These are phyloP conservation scores for Calonectria pseudoturangicola DNA, from an alignment of 2,329 filamentous ascomycete species.

Conservation along the genomic window DNA sequence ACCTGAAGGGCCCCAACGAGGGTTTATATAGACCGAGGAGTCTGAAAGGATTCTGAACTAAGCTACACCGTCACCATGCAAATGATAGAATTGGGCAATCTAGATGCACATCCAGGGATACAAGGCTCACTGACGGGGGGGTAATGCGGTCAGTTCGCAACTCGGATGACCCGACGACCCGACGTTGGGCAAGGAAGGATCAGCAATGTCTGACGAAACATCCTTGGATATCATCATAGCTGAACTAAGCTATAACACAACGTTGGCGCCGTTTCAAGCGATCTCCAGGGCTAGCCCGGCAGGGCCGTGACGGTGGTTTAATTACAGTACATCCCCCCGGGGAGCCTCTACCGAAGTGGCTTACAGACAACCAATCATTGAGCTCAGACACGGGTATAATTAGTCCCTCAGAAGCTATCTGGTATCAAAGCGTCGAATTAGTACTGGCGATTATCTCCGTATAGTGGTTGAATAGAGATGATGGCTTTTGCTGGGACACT, in stretches of 20 bases:
- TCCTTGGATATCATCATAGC: conserved; percentile 12
- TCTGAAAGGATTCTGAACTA: neutral
- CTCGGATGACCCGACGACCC: conserved; percentile 23
- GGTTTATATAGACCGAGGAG: conserved; percentile 5
- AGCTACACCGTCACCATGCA: neutral
- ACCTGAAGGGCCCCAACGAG: no score
- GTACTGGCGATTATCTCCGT: neutral
- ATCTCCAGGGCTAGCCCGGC: conserved; percentile 5
- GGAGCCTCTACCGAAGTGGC: neutral
- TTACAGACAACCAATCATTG: neutral
- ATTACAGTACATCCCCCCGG: neutral
- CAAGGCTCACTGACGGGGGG: neutral
- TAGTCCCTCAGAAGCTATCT: neutral
- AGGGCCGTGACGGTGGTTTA: neutral
- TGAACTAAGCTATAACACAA: conserved; percentile 15
- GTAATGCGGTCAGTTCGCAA: neutral
- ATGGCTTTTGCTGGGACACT: neutral
- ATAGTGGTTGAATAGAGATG: neutral
- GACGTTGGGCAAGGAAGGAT: conserved; percentile 6
- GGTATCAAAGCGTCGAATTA: neutral
- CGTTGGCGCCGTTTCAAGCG: conserved; percentile 18
- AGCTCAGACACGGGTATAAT: no score
- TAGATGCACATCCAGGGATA: neutral
- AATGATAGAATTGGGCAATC: neutral
- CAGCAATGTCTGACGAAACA: neutral